Evolutionary conservation across 176 grass and related monocot species (phyloP).

Genomic region (Musa acuminata): DNA sequence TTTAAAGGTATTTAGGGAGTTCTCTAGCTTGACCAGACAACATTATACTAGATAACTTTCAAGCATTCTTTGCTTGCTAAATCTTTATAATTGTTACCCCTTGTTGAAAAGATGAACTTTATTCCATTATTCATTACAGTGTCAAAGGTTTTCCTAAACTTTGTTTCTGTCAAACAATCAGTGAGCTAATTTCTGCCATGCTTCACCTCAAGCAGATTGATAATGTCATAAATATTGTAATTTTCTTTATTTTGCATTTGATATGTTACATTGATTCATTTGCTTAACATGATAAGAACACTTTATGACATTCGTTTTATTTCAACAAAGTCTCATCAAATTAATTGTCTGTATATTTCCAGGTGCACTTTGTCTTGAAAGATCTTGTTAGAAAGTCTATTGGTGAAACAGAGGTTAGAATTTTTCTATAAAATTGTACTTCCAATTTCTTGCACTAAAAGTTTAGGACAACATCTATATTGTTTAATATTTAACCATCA

Average conservation of each 20-base stretch:
- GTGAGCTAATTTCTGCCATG: neutral
- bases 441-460: neutral
- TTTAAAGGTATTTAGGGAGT: too few relatives aligned
- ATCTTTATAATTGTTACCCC: too few relatives aligned
- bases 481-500: too few relatives aligned
- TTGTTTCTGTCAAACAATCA: too few relatives aligned
- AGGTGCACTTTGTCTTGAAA: slow-evolving; percentile 23
- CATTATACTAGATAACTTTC: too few relatives aligned
- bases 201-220: neutral
- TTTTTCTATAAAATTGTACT: neutral
- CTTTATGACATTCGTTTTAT: neutral
- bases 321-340: neutral
- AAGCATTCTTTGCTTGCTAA: too few relatives aligned
- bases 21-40: too few relatives aligned
- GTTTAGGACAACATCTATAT: too few relatives aligned
- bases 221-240: too few relatives aligned
- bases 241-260: neutral
- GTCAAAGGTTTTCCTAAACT: neutral
- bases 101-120: neutral
- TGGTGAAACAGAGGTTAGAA: slow-evolving; percentile 11
- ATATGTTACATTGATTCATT: neutral
- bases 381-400: slow-evolving; percentile 19
- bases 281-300: too few relatives aligned
- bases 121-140: neutral
- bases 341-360: neutral